Percentiles rank a stretch among this genome's conserved stretches.
These are phyloP conservation scores for Lasiodiplodia gonubiensis DNA, from an alignment of 2,329 filamentous ascomycete genomes.

Conservation along the genomic window DNA sequence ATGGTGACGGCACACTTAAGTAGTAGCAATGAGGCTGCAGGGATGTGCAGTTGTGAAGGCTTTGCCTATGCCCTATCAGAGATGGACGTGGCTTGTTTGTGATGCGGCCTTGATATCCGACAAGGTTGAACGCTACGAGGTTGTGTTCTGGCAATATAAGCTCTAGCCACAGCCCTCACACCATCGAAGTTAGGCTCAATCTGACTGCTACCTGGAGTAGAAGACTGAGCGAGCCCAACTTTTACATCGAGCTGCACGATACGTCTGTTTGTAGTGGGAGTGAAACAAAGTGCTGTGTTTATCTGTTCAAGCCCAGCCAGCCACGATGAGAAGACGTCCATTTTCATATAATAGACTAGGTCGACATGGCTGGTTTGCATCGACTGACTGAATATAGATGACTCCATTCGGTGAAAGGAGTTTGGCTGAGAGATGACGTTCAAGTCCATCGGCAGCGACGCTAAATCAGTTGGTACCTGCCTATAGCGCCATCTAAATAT, in stretches of 20 bases:
- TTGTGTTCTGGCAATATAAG: neutral
- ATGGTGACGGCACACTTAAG: neutral
- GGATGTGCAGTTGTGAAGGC: neutral
- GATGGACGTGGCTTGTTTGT: neutral
- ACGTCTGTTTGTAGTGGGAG: neutral
- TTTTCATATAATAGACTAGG: slow-evolving; percentile 42
- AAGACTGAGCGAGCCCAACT: slow-evolving; percentile 47
- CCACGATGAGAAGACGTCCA: slow-evolving; percentile 34
- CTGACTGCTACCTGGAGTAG: slow-evolving; percentile 33
- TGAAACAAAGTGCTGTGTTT: neutral
- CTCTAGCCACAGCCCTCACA: slow-evolving; percentile 36
- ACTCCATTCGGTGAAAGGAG: slow-evolving; percentile 43
- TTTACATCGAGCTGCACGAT: slow-evolving; percentile 74
- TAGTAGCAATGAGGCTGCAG: neutral
- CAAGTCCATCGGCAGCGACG: slow-evolving; percentile 36
- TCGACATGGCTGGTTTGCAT: neutral
- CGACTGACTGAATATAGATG: slow-evolving; percentile 34
- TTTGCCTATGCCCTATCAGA: neutral
- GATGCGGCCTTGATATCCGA: neutral
- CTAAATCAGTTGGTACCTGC: slow-evolving; percentile 42
- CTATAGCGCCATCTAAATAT: slow-evolving; percentile 39
- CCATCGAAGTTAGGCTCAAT: slow-evolving; percentile 44
- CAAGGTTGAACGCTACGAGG: neutral
- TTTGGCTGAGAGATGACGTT: slow-evolving; percentile 40
- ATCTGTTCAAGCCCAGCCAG: slow-evolving; percentile 41